Percentiles rank a stretch among this genome's conserved stretches.
Evolutionary conservation across 73 alveolate species (phyloP).

Genomic region (Paramecium octaurelia): DNA sequence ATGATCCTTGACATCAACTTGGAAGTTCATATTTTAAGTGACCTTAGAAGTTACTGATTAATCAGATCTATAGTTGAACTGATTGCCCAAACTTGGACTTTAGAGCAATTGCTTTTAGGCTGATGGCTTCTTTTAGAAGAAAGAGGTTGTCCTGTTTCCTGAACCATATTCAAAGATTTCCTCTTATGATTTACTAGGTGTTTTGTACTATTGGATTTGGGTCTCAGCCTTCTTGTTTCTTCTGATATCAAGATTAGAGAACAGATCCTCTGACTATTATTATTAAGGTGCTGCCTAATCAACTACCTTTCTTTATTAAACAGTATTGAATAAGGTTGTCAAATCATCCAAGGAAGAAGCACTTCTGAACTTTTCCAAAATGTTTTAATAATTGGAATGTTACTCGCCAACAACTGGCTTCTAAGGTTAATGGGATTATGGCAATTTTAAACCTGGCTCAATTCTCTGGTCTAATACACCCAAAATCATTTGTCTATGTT

Average conservation of each 20-base stretch:
- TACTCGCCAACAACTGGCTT: background rate
- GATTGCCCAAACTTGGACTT: background rate
- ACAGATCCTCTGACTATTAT: background rate
- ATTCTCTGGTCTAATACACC: background rate
- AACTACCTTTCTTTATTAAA: background rate
- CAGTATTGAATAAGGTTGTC: background rate
- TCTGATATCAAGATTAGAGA: background rate
- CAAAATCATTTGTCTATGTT: background rate
- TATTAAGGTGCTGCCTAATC: slow-evolving; percentile 8
- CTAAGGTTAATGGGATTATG: background rate
- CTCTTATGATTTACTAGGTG: background rate
- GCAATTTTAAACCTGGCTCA: background rate
- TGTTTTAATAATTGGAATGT: background rate
- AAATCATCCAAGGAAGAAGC: slow-evolving; percentile 20
- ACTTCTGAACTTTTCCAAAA: slow-evolving; percentile 22
- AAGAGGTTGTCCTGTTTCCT: background rate
- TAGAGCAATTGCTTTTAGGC: background rate
- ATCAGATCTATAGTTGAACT: slow-evolving; percentile 9
- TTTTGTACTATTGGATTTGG: background rate
- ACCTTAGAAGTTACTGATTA: background rate
- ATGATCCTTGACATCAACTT: slow-evolving; percentile 10
- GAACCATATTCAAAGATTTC: slow-evolving; percentile 7
- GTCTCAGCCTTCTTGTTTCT: background rate
- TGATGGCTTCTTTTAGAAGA: background rate
- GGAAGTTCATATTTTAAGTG: background rate